Conservation (phyloP, 148 eudicot genomes). For the Hydrangea macrophylla region DNA sequence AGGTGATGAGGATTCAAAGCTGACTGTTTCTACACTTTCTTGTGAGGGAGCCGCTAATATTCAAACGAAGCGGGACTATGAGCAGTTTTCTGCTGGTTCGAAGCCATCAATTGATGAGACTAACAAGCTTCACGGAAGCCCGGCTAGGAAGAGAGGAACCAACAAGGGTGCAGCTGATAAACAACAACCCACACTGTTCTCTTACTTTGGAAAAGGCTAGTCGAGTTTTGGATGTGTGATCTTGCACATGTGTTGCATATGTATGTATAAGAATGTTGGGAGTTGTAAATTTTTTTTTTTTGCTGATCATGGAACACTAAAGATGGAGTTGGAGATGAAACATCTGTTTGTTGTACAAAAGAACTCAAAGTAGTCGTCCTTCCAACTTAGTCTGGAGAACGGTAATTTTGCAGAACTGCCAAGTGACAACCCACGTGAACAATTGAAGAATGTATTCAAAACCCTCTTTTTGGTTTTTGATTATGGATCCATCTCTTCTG, state of each 20-base stretch:
- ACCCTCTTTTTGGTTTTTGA: too few species aligned
- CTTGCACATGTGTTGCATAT: neutral
- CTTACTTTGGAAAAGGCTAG: constrained; percentile 63
- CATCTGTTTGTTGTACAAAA: too few species aligned
- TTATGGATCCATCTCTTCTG: too few species aligned
- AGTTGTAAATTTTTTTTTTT: neutral
- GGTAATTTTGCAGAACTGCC: too few species aligned
- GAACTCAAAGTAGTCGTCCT: too few species aligned
- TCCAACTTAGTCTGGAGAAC: too few species aligned
- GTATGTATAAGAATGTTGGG: neutral
- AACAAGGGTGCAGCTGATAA: constrained; percentile 38
- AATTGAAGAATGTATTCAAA: too few species aligned
- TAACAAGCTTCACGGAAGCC: constrained; percentile 29
- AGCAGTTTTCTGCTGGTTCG: constrained; percentile 34
- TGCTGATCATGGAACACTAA: neutral
- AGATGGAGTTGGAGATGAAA: neutral
- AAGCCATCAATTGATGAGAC: constrained; percentile 25
- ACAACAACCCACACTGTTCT: constrained; percentile 72
- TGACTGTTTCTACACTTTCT: constrained; percentile 14
- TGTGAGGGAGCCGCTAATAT: constrained; percentile 22
- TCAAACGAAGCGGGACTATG: constrained; percentile 50
- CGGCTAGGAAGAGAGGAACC: constrained; percentile 46
- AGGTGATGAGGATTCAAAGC: constrained; percentile 21
- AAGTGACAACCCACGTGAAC: too few species aligned
- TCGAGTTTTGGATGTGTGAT: neutral